phyloP scores from a whole-genome alignment of 106 monocot genomes.

The Apostasia ramifera region DNA sequence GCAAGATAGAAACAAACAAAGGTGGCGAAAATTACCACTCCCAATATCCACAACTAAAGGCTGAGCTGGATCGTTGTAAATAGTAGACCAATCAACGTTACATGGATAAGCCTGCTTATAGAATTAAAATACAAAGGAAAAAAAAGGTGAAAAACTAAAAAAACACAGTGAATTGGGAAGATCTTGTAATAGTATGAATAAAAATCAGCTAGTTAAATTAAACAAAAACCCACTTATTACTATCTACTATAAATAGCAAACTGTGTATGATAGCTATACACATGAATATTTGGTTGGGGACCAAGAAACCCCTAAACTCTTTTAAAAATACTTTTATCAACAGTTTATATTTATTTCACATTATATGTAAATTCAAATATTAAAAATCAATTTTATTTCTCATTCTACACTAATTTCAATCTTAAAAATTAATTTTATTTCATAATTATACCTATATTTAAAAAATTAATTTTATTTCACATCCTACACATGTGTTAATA shows the following conservation, averaged over 20 bases:
- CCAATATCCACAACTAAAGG: conserved; percentile 85
- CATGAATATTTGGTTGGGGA: too few species aligned
- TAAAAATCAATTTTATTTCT: too few species aligned
- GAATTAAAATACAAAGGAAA: conserved; percentile 8
- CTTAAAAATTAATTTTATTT: too few species aligned
- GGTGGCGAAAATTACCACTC: conserved; percentile 56
- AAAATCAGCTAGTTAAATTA: background rate
- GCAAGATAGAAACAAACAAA: background rate
- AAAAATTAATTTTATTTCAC: too few species aligned
- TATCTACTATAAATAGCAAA: background rate
- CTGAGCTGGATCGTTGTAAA: conserved; percentile 48
- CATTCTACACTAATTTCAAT: too few species aligned
- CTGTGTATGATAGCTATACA: too few species aligned
- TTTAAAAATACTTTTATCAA: too few species aligned
- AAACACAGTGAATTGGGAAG: background rate
- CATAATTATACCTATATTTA: too few species aligned
- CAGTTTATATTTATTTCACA: too few species aligned
- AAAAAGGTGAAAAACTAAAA: background rate
- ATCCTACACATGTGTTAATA: too few species aligned
- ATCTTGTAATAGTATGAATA: background rate
- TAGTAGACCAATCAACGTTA: conserved; percentile 50
- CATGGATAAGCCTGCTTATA: conserved; percentile 65
- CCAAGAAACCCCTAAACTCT: too few species aligned
- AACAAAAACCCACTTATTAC: background rate
- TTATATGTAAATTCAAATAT: too few species aligned